Evolutionary conservation across 139 green algal species (phyloP), one percentile per base, ranked within the genome.

Genomic region (Chlorella vulgaris): DNA sequence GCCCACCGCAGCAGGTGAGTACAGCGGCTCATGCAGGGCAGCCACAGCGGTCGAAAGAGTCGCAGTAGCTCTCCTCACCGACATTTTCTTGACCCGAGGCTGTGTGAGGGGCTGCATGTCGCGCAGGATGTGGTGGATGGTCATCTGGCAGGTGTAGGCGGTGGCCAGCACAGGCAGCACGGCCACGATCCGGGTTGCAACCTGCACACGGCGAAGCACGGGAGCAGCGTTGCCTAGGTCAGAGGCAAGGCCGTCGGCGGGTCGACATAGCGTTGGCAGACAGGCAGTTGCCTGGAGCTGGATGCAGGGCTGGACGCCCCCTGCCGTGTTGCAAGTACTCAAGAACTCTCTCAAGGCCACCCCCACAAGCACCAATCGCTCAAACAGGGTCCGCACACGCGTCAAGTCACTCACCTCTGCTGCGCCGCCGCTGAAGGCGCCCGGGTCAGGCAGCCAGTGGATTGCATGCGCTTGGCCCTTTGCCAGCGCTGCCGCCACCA

Each of bases 61-160:
- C 8, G 62, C 62, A 43, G 66, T 3, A 28, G 29, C 70, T 1
- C 61, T 8, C 2, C 76, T 63, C 47, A 82, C 76, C 71, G 81
- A 86, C 19, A 81, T 38, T 8, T 28, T 31, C 0, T 43, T 19
- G 22, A 86, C 58, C 2, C 61, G 66, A 5, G 26, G 33, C 35
- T 42, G 22, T 3, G 35, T 79, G 62, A 86, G 83, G 33, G 67
- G 43, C 47, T 51, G 33, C 62, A 86, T 33, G 21, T 86, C 82
- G 2, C 74, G 4, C 51, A 85, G 39, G 29, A 85, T 76, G 60
- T 55, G 35, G 39, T 78, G 69, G 0, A 85, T 50, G 0, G 81
- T 81, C 81, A 85, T 85, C 38, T 80, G 68, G 60, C 81, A 85
- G 1, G 81, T 85, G 66, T 80, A 85, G 0, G 81, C 81, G 4